Evolutionary conservation across 2,329 filamentous ascomycete genomes (phyloP).

Genomic region (Fusarium verrucosum): DNA sequence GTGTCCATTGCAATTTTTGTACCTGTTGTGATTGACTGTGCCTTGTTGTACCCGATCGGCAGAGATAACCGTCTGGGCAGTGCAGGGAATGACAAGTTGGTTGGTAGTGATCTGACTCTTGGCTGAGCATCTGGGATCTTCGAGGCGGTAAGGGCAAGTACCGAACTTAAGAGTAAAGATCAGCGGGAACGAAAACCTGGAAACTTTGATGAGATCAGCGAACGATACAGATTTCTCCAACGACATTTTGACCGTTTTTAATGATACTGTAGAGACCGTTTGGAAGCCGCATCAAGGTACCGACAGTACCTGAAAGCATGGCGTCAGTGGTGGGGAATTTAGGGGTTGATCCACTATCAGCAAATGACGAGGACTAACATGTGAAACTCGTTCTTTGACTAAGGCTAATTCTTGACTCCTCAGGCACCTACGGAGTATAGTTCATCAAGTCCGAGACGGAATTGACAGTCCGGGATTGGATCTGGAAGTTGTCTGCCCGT

Average conservation of each 20-base stretch:
- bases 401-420: not conserved
- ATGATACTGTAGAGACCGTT: not conserved
- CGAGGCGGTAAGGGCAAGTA: not conserved
- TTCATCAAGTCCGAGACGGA: not conserved
- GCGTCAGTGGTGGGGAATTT: not conserved
- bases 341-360: not conserved
- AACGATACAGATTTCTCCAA: not conserved
- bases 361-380: not conserved
- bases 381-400: not conserved
- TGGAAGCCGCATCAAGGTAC: not conserved
- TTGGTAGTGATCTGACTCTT: slow-evolving; percentile 3
- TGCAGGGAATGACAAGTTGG: not conserved
- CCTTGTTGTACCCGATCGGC: slow-evolving; percentile 5
- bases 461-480: too few species aligned
- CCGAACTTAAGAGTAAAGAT: slow-evolving; percentile 12
- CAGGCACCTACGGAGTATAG: not conserved
- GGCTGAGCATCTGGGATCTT: not conserved
- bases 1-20: too few species aligned
- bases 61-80: not conserved
- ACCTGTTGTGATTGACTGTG: not conserved
- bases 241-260: slow-evolving; percentile 3
- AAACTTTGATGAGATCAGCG: not conserved
- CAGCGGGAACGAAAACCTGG: not conserved
- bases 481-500: not conserved
- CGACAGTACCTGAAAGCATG: not conserved